Conservation (phyloP, 495 filamentous ascomycete genomes). For the Delitschia confertaspora region DNA sequence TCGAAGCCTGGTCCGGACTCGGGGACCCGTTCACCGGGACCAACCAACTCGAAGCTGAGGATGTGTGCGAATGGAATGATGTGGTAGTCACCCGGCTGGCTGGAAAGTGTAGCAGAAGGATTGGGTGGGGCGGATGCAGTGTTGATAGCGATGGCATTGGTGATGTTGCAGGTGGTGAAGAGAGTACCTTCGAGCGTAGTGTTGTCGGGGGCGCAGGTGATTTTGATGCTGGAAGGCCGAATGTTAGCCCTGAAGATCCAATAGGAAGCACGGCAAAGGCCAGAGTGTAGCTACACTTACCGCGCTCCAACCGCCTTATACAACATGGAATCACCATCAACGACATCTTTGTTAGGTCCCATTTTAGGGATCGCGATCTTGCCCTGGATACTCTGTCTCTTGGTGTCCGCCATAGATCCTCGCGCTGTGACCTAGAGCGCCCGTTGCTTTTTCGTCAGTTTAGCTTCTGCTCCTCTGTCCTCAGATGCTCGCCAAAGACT, state of each 20-base stretch:
- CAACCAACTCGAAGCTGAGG: conserved; percentile 48
- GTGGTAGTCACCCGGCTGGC: conserved; percentile 50
- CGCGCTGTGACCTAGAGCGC: too few relatives aligned
- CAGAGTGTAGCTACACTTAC: conserved; percentile 22
- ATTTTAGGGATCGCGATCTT: conserved; percentile 37
- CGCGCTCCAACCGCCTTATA: conserved; percentile 35
- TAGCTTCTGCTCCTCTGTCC: conserved; percentile 3
- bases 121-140: conserved; percentile 35
- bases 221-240: conserved; percentile 45
- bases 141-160: conserved; percentile 57
- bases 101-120: conserved; percentile 36
- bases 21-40: conserved; percentile 21
- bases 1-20: conserved; percentile 24
- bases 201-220: conserved; percentile 48
- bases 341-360: conserved; percentile 23
- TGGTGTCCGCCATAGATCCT: conserved; percentile 31
- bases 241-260: conserved; percentile 6
- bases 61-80: conserved; percentile 57
- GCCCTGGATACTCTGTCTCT: conserved; percentile 29
- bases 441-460: too few relatives aligned
- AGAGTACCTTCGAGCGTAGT: conserved; percentile 53
- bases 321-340: conserved; percentile 28
- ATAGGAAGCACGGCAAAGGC: background rate
- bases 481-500: conserved; percentile 22
- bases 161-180: conserved; percentile 58